phyloP scores from a whole-genome alignment of 2,329 filamentous ascomycete genomes.

The Xylogone sp. region DNA sequence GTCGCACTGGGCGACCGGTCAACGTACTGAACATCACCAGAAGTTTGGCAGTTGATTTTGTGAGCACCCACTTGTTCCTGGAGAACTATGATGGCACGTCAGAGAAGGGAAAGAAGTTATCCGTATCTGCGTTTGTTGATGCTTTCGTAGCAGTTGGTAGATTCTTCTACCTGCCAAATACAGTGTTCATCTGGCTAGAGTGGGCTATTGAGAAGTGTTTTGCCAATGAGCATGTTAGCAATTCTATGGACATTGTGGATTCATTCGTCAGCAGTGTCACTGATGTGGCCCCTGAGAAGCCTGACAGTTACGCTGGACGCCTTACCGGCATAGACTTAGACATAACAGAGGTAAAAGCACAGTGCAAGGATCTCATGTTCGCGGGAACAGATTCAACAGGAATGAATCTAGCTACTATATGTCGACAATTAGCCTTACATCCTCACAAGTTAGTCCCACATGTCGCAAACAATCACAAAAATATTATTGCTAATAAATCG shows the following conservation, averaged over 20 bases:
- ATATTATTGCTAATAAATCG: neutral
- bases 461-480: neutral
- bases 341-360: slow-evolving; percentile 40
- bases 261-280: slow-evolving; percentile 38
- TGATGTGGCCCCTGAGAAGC: slow-evolving; percentile 21
- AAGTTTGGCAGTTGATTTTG: slow-evolving; percentile 48
- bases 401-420: slow-evolving; percentile 45
- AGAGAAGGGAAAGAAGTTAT: slow-evolving; percentile 28
- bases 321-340: slow-evolving; percentile 40
- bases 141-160: slow-evolving; percentile 49
- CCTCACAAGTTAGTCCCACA: slow-evolving; percentile 33
- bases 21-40: slow-evolving; percentile 47
- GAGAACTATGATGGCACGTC: slow-evolving; percentile 42
- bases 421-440: slow-evolving; percentile 39
- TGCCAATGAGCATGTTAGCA: slow-evolving; percentile 30
- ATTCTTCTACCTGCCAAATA: slow-evolving; percentile 48
- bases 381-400: slow-evolving; percentile 51
- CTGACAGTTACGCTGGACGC: slow-evolving; percentile 43
- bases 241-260: slow-evolving; percentile 34
- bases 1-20: slow-evolving; percentile 28
- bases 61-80: slow-evolving; percentile 50
- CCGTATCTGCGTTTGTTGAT: slow-evolving; percentile 48
- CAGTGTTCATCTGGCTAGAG: slow-evolving; percentile 31
- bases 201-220: slow-evolving; percentile 31
- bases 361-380: slow-evolving; percentile 52